Evolutionary conservation across 257 asterid genomes (phyloP).

Genomic region (Echites panduratus): DNA sequence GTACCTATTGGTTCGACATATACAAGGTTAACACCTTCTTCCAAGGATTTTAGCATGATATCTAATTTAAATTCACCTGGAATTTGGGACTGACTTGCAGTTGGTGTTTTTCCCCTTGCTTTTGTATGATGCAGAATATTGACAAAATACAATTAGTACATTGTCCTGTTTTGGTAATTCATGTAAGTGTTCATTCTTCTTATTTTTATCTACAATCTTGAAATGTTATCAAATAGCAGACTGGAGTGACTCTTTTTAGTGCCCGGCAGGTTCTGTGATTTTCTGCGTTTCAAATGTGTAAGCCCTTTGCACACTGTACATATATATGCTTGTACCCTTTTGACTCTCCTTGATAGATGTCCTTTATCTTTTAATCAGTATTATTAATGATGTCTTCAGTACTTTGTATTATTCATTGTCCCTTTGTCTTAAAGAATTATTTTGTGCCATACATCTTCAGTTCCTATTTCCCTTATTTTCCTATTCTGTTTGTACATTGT

Average conservation of each 20-base stretch:
- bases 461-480: neutral
- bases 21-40: constrained; percentile 50
- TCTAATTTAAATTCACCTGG: neutral
- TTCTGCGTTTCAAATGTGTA: neutral
- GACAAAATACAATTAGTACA: constrained; percentile 82
- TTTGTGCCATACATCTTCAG: neutral
- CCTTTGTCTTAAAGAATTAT: neutral
- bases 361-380: neutral
- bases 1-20: constrained; percentile 94
- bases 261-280: neutral
- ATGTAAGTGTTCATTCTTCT: constrained; percentile 50
- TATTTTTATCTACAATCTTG: neutral
- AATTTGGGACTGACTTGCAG: neutral
- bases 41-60: neutral
- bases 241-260: neutral
- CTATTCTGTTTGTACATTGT: neutral
- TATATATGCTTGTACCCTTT: neutral
- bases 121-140: constrained; percentile 58
- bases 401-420: neutral
- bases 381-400: neutral
- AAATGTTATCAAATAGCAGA: neutral
- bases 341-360: neutral
- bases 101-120: neutral
- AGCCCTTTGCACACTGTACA: neutral
- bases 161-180: constrained; percentile 88